Conservation (phyloP, 768 basidiomycete genomes). For the Russula griseocarnosa region DNA sequence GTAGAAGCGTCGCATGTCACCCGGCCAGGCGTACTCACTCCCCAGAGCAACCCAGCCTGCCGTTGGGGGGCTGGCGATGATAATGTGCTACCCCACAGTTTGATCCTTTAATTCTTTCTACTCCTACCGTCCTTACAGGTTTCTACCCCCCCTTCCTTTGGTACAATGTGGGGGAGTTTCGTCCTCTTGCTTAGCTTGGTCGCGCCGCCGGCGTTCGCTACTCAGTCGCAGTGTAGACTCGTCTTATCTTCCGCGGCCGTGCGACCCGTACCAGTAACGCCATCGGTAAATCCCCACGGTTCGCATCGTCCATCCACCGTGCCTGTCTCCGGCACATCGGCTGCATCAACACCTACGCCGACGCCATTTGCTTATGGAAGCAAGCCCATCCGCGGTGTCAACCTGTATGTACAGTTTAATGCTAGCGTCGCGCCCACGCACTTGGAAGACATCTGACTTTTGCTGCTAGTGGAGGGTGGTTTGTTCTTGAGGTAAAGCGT, state of each 20-base stretch:
- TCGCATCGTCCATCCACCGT: no score
- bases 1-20: slow-evolving; percentile 12
- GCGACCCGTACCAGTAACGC: slow-evolving; percentile 18
- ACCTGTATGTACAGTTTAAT: slow-evolving; percentile 44
- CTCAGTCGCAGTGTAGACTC: slow-evolving; percentile 32
- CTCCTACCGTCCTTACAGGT: neutral
- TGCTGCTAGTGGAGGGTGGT: slow-evolving; percentile 54
- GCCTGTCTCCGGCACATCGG: neutral
- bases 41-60: neutral
- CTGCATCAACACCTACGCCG: slow-evolving; percentile 28
- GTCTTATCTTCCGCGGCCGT: slow-evolving; percentile 14
- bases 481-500: slow-evolving; percentile 51
- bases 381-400: slow-evolving; percentile 53
- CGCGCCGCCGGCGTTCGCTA: slow-evolving; percentile 9
- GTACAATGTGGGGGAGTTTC: slow-evolving; percentile 16
- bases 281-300: neutral
- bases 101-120: neutral
- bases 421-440: neutral
- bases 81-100: neutral
- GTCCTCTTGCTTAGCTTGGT: neutral
- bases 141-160: neutral
- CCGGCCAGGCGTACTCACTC: neutral
- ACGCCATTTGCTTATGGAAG: slow-evolving; percentile 39
- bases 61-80: neutral
- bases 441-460: neutral